Evolutionary conservation across 208 protist genomes (phyloP), one percentile per base, ranked within the genome.

Genomic region (Trypanosoma conorhini): DNA sequence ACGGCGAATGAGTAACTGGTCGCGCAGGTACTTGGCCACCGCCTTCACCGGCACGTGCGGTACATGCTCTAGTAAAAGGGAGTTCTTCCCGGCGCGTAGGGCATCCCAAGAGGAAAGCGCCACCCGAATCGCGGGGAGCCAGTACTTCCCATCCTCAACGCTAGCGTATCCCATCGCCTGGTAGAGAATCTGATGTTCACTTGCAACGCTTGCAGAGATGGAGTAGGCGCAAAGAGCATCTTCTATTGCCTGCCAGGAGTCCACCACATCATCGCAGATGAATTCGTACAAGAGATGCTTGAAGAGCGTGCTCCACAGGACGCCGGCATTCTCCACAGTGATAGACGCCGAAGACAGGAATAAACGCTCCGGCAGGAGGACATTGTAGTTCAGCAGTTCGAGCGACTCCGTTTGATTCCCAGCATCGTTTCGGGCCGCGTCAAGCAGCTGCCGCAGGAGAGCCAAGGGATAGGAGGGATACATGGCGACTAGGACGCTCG

Each of bases 211-310:
- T 2, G 19, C 10, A 10, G 5, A 13, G 17, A 15, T 67, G n/a
- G 26, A 60, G 26, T 74, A 81, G 13, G 35, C 66, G 19, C 50
- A 28, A 21, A 93, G 67, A 58, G 77, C 83, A 69, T 93, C 87
- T 67, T 89, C 81, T 48, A 93, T 76, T 58, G 82, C 22, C 69
- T 78, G 76, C 82, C 82, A 79, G 44, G 87, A 85, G 55, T 88
- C 82, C 51, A 82, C 68, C 0, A 81, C 85, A 66, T 94, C 88
- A 44, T 87, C 81, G 67, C 78, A 88, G 60, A 93, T 89, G 51
- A 65, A 76, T 22, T 66, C 70, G 70, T 82, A 86, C 58, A 93
- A 88, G 31, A 86, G 46, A 21, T 71, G 75, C 0, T 77, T 69
- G 60, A 90, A 90, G 44, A 55, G 30, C 3, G 71, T 81, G 42